Base-by-base conservation (phyloP, 1,284 basidiomycete genomes). In the Ustilago curta region DNA sequence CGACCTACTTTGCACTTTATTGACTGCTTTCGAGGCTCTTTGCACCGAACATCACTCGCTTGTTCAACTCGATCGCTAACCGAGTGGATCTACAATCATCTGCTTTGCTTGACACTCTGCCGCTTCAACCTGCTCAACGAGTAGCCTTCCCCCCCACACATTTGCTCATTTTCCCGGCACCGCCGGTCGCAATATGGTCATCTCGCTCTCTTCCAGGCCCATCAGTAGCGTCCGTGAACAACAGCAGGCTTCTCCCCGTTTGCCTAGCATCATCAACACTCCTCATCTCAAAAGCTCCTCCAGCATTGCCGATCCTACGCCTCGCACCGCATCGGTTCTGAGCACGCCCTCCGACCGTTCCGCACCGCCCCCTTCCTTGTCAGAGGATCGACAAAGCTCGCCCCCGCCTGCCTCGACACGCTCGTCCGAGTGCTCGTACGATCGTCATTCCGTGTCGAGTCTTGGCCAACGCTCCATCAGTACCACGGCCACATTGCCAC, bases 151-250 rank as follows among this genome's bases (percentile, higher is more conserved):
- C 16, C 9, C 19, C 8, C 42, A 19, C 31, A 25, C 11, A n/a
- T 47, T 11, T 3, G 29, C 18, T 49, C 27, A 4, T 49, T 19
- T 16, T 49, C 47, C 68, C 62, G 63, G 69, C 69, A 42, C 49
- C n/a, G 71, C 66, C 66, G 71, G 71, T 56, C 39, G 48, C 71
- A 74, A 55, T 45, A 74, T 74, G 71, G 62, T 65, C 66, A 55
- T 42, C 40, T 61, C 71, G 50, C 23, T 66, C 55, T 58, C 71
- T 3, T 58, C 55, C 39, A 57, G 66, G 19, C 71, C 71, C 50
- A 50, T 62, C 66, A 74, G 71, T 50, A 74, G 71, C 51, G 53
- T 74, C 42, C 65, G 71, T 51, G 66, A 69, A 49, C 66, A 59
- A 40, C 66, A 64, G 55, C 71, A 57, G 37, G 25, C 51, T 27